Conservation (phyloP, 768 basidiomycete genomes). For the Coprinopsis strossmayeri region DNA sequence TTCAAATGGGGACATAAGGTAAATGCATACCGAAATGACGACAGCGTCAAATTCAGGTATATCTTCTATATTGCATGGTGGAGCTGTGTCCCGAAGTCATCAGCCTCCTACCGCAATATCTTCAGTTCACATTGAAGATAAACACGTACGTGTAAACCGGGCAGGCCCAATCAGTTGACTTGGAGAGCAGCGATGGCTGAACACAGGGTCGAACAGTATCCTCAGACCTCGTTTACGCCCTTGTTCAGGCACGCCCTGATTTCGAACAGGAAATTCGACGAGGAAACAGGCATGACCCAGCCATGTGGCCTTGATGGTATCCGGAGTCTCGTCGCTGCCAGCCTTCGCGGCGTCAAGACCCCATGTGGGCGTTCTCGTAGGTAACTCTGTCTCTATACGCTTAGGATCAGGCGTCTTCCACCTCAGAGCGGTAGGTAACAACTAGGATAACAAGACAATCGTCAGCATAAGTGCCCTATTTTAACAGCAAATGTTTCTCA, state of each 20-base stretch:
- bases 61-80: constrained; percentile 46
- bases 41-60: constrained; percentile 59
- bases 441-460: neutral
- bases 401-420: neutral
- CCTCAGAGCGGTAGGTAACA: constrained; percentile 11
- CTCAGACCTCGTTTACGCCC: constrained; percentile 30
- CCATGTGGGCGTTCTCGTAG: constrained; percentile 34
- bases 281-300: constrained; percentile 51
- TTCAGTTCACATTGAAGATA: neutral
- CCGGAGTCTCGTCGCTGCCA: constrained; percentile 13
- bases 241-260: constrained; percentile 1
- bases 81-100: constrained; percentile 21
- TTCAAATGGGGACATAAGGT: neutral
- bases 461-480: neutral
- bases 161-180: constrained; percentile 38
- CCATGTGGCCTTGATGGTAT: constrained; percentile 46
- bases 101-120: neutral
- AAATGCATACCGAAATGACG: constrained; percentile 41
- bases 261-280: constrained; percentile 38
- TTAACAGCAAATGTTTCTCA: neutral
- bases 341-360: constrained; percentile 17
- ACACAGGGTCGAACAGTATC: constrained; percentile 48
- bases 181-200: constrained; percentile 47
- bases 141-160: constrained; percentile 38
- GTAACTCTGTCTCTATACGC: constrained; percentile 15